Percentiles rank a stretch among this genome's conserved stretches.
phyloP scores from a whole-genome alignment of 1,139 yeast genomes.

The Kazachstania sp. region DNA sequence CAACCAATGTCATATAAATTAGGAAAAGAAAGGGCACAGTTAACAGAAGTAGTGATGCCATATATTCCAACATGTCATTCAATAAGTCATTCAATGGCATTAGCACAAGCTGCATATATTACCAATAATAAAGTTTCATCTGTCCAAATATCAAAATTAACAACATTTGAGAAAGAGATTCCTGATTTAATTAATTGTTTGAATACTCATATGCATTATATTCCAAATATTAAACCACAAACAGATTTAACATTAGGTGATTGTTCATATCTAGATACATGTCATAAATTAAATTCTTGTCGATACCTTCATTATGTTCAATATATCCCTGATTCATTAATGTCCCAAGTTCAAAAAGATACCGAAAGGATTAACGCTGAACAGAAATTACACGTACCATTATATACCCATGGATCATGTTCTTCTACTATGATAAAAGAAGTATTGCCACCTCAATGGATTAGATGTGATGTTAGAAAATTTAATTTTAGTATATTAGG shows the following conservation, averaged over 20 bases:
- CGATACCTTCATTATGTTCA: conserved; percentile 75
- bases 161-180: conserved; percentile 24
- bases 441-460: conserved; percentile 67
- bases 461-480: conserved; percentile 68
- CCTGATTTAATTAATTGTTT: conserved; percentile 36
- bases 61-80: conserved; percentile 49
- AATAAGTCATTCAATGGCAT: conserved; percentile 35
- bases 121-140: conserved; percentile 28
- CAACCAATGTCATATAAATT: conserved; percentile 29
- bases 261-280: conserved; percentile 88
- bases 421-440: conserved; percentile 33
- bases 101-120: conserved; percentile 20
- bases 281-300: conserved; percentile 76
- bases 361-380: conserved; percentile 27
- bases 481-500: conserved; percentile 66
- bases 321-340: conserved; percentile 38
- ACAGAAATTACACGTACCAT: conserved; percentile 29
- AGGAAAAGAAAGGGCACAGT: conserved; percentile 37
- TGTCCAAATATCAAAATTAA: conserved; percentile 20
- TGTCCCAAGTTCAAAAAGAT: conserved; percentile 11
- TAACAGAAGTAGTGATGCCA: conserved; percentile 35
- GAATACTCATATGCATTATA: conserved; percentile 45
- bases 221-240: conserved; percentile 48
- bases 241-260: conserved; percentile 76
- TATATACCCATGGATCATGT: conserved; percentile 50